Evolutionary conservation across 2,329 filamentous ascomycete species (phyloP), one percentile per base, ranked within the genome.

Genomic region (Microdochium trichocladiopsis): DNA sequence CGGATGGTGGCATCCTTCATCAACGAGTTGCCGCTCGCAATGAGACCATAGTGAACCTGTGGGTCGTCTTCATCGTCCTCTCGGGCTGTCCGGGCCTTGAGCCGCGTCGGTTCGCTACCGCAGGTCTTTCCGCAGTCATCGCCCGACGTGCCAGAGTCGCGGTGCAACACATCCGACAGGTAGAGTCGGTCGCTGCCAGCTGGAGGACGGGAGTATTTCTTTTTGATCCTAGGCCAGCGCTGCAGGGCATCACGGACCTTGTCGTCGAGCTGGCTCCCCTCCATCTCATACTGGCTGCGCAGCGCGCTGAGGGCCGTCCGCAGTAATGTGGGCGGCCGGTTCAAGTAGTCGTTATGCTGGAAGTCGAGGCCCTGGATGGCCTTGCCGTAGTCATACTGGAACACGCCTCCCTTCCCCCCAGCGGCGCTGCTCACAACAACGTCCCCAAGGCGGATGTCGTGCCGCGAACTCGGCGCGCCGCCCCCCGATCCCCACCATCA

Each of bases 401-500:
- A 41, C 2, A 69, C 60, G 1, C 62, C 62, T 0, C 57, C 56
- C 1, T 52, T 54, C 5, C 54, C 56, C 48, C 52, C n/a, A 2
- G 45, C 12, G 45, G 61, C 55, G 16, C 50, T 11, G 50, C 65
- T 63, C 16, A 69, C 66, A 0, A 67, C 66, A 25, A 69, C 49
- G 43, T 69, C 65, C 0, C 66, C 65, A 2, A 69, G 59, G 2
- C 61, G 58, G 11, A 68, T 63, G 37, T 67, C 64, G 12, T 63
- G 48, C 41, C 55, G 54, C 23, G 5, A 3, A 54, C 53, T 68
- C 66, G 63, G 62, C 4, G 55, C 61, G 11, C 65, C 66, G 21
- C 65, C 64, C 9, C n/a, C 61, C 65, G 10, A 66, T 64, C 10
- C 67, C 67, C 8, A 70, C 67, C 55, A 70, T 59, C 9, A 70